phyloP scores from a whole-genome alignment of 73 alveolate genomes.

The Paraurostyla sp. region DNA sequence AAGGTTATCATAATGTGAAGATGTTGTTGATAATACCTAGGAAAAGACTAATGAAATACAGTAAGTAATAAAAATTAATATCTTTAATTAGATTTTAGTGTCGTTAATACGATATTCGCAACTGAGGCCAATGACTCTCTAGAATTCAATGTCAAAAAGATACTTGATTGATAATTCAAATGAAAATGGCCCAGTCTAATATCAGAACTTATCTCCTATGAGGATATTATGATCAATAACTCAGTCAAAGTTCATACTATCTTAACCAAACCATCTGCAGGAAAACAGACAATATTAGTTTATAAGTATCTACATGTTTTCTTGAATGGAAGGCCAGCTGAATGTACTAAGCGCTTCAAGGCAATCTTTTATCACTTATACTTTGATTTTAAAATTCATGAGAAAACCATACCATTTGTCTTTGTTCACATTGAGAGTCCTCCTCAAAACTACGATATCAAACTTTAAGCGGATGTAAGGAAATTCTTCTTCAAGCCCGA shows the following conservation, averaged over 20 bases:
- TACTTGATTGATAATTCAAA: slow-evolving; percentile 21
- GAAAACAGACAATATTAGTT: background rate
- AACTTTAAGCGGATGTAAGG: slow-evolving; percentile 22
- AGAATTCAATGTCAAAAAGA: background rate
- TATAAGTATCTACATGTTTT: slow-evolving; percentile 18
- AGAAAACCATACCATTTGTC: slow-evolving; percentile 50
- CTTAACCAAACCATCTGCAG: slow-evolving; percentile 17
- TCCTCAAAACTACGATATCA: slow-evolving; percentile 14
- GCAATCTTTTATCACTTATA: slow-evolving; percentile 27
- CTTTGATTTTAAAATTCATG: slow-evolving; percentile 20
- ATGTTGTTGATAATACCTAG: background rate
- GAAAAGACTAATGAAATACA: background rate
- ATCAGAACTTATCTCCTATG: background rate
- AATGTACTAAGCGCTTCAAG: slow-evolving; percentile 28
- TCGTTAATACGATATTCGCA: background rate
- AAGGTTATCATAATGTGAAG: no score
- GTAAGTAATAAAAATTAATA: background rate
- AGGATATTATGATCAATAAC: background rate
- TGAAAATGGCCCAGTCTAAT: slow-evolving; percentile 27
- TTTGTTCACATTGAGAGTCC: slow-evolving; percentile 22
- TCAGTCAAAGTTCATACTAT: background rate
- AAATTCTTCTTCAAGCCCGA: slow-evolving; percentile 62
- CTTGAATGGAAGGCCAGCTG: slow-evolving; percentile 51
- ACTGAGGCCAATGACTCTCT: background rate
- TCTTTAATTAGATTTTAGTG: slow-evolving; percentile 1